Percentiles rank a stretch among this genome's conserved stretches.
Conservation (phyloP, 2,329 filamentous ascomycete genomes). For the Sclerotinia sclerotiorum region DNA sequence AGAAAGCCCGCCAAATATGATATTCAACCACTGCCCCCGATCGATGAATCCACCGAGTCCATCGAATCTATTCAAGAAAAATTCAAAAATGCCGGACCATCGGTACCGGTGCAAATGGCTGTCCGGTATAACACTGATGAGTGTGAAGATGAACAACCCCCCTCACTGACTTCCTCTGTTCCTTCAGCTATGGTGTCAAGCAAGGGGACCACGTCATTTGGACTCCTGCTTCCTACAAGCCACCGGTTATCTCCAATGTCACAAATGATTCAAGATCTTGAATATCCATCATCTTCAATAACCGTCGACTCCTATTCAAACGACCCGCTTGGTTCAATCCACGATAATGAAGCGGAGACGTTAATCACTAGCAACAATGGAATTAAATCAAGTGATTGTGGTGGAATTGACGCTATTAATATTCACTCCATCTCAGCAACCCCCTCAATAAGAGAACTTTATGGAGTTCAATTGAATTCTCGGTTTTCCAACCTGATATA, state of each 20-base stretch:
- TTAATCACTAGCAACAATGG: not conserved
- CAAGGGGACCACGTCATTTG: not conserved
- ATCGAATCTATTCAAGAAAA: not conserved
- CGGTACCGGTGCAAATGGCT: not conserved
- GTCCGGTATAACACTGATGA: too few relatives aligned
- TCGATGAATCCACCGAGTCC: not conserved
- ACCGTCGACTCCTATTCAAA: not conserved
- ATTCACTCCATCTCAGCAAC: not conserved
- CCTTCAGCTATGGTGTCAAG: not conserved
- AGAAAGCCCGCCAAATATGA: slow-evolving; percentile 16
- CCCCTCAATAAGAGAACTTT: not conserved
- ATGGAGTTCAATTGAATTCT: not conserved
- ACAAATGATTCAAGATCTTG: slow-evolving; percentile 2
- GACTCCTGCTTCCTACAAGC: too few relatives aligned
- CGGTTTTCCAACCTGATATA: slow-evolving; percentile 3
- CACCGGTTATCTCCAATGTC: not conserved
- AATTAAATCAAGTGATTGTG: not conserved
- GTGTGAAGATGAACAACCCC: not conserved
- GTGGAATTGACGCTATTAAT: not conserved
- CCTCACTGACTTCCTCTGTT: not conserved
- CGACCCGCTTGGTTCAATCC: not conserved
- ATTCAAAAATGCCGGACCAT: not conserved
- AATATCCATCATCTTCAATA: not conserved
- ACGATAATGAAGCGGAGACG: not conserved
- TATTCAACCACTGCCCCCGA: not conserved